These are phyloP conservation scores for Floccularia luteovirens DNA, from an alignment of 768 basidiomycete species.

Conservation along the genomic window DNA sequence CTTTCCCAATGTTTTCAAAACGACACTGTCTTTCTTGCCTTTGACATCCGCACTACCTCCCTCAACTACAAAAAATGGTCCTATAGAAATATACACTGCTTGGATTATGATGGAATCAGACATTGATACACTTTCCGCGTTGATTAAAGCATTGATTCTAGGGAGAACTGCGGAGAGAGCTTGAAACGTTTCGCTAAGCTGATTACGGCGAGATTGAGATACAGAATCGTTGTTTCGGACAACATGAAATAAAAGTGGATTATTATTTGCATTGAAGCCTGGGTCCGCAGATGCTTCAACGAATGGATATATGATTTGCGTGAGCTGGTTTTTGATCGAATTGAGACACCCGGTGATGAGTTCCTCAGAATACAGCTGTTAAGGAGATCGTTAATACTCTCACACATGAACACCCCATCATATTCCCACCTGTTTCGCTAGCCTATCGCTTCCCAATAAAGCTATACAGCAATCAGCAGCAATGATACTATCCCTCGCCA, in stretches of 20 bases:
- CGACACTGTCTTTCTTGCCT: slow-evolving; percentile 37
- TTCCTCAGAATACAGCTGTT: slow-evolving; percentile 89
- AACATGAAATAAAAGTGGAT: slow-evolving; percentile 46
- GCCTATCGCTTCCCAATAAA: slow-evolving; percentile 66
- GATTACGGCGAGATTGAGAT: slow-evolving; percentile 29
- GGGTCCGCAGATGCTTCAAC: slow-evolving; percentile 58
- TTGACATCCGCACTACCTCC: slow-evolving; percentile 40
- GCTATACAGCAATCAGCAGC: slow-evolving; percentile 83
- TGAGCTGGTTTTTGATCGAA: slow-evolving; percentile 74
- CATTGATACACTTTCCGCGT: slow-evolving; percentile 68
- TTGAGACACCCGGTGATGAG: slow-evolving; percentile 73
- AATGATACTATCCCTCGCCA: slow-evolving; percentile 64
- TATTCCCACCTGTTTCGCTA: slow-evolving; percentile 74
- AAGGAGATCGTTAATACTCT: neutral
- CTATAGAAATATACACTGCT: slow-evolving; percentile 88
- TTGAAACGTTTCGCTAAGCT: slow-evolving; percentile 66
- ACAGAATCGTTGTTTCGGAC: slow-evolving; percentile 30
- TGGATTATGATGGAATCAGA: slow-evolving; percentile 90
- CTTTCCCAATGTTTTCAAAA: slow-evolving; percentile 63
- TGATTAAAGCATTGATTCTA: slow-evolving; percentile 66
- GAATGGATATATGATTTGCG: slow-evolving; percentile 77
- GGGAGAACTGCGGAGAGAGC: slow-evolving; percentile 66
- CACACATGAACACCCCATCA: neutral
- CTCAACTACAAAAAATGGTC: slow-evolving; percentile 90
- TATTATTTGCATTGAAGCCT: slow-evolving; percentile 25